These are phyloP conservation scores for Paxillus involutus DNA, from an alignment of 768 basidiomycete genomes.

Conservation along the genomic window DNA sequence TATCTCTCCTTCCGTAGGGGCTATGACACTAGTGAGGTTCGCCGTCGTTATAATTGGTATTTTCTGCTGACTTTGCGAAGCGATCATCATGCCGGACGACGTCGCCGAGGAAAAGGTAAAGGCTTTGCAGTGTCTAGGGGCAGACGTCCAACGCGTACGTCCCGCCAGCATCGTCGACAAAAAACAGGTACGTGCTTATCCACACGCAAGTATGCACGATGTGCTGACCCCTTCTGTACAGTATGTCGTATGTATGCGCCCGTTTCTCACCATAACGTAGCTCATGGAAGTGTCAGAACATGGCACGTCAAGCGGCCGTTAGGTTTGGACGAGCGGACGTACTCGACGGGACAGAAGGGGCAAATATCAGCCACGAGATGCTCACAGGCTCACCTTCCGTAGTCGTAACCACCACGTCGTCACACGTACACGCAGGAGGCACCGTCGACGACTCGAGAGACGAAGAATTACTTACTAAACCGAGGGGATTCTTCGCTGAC, in stretches of 20 bases:
- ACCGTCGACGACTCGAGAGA: conserved; percentile 34
- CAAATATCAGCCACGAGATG: conserved; percentile 31
- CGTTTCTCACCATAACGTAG: neutral
- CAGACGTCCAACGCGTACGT: conserved; percentile 86
- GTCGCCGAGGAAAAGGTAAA: conserved; percentile 90
- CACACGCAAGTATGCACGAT: neutral
- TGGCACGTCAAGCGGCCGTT: conserved; percentile 77
- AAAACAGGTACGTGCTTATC: conserved; percentile 64
- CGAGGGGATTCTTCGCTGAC: conserved; percentile 90
- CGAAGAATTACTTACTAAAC: conserved; percentile 46
- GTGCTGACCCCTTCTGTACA: conserved; percentile 24
- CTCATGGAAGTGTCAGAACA: conserved; percentile 54
- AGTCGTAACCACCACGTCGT: conserved; percentile 53
- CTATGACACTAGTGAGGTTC: conserved; percentile 72
- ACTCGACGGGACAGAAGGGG: conserved; percentile 7
- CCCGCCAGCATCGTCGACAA: conserved; percentile 96
- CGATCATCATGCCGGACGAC: conserved; percentile 89
- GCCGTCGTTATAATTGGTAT: no score
- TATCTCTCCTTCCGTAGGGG: conserved; percentile 49
- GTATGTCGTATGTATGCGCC: conserved; percentile 59
- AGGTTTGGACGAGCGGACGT: conserved; percentile 59
- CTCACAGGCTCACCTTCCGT: conserved; percentile 48
- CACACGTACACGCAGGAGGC: conserved; percentile 36
- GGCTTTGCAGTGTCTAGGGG: conserved; percentile 80
- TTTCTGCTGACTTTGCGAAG: conserved; percentile 35